Conservation (phyloP, 192 early-diverging fungal genomes). For the Neocallimastix lanati region DNA sequence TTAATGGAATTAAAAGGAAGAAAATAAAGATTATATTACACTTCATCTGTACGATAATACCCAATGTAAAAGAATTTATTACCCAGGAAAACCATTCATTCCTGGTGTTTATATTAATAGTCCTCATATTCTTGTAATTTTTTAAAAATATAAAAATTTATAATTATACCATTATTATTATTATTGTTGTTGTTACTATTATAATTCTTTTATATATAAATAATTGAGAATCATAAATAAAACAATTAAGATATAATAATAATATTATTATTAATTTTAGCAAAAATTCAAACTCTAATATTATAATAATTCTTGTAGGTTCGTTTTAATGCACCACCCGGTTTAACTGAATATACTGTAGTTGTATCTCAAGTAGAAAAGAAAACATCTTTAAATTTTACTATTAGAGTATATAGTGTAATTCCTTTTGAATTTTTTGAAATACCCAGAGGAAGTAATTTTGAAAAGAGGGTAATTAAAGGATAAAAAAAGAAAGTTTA, state of each 20-base stretch:
- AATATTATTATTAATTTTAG: too few species aligned
- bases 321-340: slow-evolving; percentile 39
- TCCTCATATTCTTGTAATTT: slow-evolving; percentile 55
- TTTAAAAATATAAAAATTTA: too few species aligned
- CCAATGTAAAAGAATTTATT: slow-evolving; percentile 41
- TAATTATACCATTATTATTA: too few species aligned
- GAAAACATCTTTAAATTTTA: slow-evolving; percentile 47
- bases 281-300: too few species aligned
- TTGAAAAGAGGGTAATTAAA: slow-evolving; percentile 36
- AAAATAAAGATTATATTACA: slow-evolving; percentile 75
- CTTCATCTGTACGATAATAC: slow-evolving; percentile 62
- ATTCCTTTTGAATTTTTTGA: slow-evolving; percentile 40
- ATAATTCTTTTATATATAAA: too few species aligned
- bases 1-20: slow-evolving; percentile 32
- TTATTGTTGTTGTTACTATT: too few species aligned
- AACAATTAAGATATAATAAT: too few species aligned
- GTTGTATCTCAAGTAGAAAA: slow-evolving; percentile 69
- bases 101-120: slow-evolving; percentile 74
- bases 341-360: slow-evolving; percentile 42
- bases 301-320: slow-evolving; percentile 11
- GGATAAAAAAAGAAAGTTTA: too few species aligned
- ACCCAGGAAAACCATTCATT: slow-evolving; percentile 38
- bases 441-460: slow-evolving; percentile 34
- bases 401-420: slow-evolving; percentile 46
- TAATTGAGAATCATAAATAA: too few species aligned